A percentile compares a stretch with the other conserved stretches of the same genome.
Conservation (phyloP, 2,329 filamentous ascomycete genomes). For the Cercospora sesami region DNA sequence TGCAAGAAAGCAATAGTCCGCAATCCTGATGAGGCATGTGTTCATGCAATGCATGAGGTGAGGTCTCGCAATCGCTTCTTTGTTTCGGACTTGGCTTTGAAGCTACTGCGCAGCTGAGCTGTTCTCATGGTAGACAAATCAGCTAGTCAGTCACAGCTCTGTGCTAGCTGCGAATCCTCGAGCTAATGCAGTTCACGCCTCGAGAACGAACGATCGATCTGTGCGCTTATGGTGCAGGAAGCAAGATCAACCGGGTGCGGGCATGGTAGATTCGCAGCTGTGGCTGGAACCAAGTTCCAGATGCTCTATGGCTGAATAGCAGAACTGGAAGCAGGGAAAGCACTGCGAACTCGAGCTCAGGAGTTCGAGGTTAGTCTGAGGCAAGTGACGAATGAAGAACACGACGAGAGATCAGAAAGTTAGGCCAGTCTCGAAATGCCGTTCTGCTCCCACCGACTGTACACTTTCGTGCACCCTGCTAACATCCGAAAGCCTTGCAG, state of each 20-base stretch:
- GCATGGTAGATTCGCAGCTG: not conserved
- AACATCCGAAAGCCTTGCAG: not conserved
- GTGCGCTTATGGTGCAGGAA: not conserved
- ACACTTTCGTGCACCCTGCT: not conserved
- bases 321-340: not conserved
- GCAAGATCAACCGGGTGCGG: not conserved
- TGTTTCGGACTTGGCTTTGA: not conserved
- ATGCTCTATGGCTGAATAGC: not conserved
- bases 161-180: not conserved
- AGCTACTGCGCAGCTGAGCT: not conserved
- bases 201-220: not conserved
- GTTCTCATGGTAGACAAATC: not conserved
- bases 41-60: not conserved
- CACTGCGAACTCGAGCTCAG: not conserved
- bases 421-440: not conserved
- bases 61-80: not conserved
- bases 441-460: not conserved
- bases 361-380: not conserved
- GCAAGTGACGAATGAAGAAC: not conserved
- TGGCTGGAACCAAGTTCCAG: not conserved
- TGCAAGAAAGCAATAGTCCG: not conserved
- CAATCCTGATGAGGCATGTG: not conserved
- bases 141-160: not conserved
- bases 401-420: not conserved
- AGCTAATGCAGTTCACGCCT: not conserved